Evolutionary conservation across 768 basidiomycete species (phyloP).

Genomic region (Daedalea quercina): DNA sequence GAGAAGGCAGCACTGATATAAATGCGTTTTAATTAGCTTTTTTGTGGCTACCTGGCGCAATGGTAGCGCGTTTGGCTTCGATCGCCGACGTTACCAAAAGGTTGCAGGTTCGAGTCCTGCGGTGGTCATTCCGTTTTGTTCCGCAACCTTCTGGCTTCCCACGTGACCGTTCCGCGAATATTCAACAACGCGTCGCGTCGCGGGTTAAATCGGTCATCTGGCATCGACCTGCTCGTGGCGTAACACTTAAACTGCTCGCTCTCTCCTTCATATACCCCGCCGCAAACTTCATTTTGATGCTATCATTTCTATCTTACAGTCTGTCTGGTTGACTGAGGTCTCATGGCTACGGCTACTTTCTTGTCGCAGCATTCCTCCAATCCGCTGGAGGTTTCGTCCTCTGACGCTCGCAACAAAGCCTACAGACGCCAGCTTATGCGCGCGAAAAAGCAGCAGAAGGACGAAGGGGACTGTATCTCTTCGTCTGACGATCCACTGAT

Average conservation of each 20-base stretch:
- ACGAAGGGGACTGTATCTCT: slow-evolving; percentile 21
- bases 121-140: slow-evolving; percentile 49
- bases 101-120: slow-evolving; percentile 97
- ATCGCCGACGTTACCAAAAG: slow-evolving; percentile 67
- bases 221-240: background rate
- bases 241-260: background rate
- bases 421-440: slow-evolving; percentile 33
- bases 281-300: background rate
- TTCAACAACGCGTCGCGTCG: slow-evolving; percentile 2
- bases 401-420: slow-evolving; percentile 44
- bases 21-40: too few species aligned
- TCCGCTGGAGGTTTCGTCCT: slow-evolving; percentile 62
- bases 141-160: background rate
- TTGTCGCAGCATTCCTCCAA: slow-evolving; percentile 72
- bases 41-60: slow-evolving; percentile 67
- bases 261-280: background rate
- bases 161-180: slow-evolving; percentile 1
- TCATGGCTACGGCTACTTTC: slow-evolving; percentile 31
- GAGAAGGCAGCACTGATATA: too few species aligned
- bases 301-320: background rate
- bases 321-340: background rate
- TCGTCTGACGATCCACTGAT: slow-evolving; percentile 49
- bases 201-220: background rate
- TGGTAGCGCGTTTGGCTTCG: slow-evolving; percentile 96
- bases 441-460: slow-evolving; percentile 25